Evolutionary conservation across 2,329 filamentous ascomycete species (phyloP).

Genomic region (Ilyonectria robusta): DNA sequence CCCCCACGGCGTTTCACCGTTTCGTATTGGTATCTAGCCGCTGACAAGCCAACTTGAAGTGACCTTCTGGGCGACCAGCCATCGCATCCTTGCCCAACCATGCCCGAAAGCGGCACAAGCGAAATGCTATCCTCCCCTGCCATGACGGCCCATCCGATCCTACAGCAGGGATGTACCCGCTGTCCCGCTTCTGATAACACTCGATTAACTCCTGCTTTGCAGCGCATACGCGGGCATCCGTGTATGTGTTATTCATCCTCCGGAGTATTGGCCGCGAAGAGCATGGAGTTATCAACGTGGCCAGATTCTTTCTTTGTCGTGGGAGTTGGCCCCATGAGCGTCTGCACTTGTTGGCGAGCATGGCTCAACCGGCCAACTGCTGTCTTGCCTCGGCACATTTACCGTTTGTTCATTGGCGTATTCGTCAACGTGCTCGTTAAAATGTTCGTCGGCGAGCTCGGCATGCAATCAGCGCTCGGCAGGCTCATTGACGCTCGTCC

Average conservation of each 20-base stretch:
- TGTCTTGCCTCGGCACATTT: neutral
- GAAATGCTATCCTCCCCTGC: neutral
- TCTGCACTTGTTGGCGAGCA: neutral
- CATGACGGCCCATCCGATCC: neutral
- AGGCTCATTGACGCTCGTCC: too few species aligned
- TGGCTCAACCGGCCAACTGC: neutral
- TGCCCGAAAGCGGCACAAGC: neutral
- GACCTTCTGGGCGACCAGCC: neutral
- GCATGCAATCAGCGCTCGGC: neutral
- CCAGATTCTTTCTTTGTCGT: neutral
- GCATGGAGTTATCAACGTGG: neutral
- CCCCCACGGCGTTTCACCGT: constrained; percentile 4
- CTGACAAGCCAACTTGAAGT: neutral
- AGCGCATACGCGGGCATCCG: too few species aligned
- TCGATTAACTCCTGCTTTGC: neutral
- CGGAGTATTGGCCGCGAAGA: neutral
- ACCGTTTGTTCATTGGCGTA: too few species aligned
- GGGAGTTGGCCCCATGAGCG: neutral
- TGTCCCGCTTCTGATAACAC: neutral
- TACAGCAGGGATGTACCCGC: neutral
- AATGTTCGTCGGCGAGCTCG: neutral
- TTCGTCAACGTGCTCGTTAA: neutral
- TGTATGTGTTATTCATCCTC: too few species aligned
- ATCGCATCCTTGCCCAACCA: neutral
- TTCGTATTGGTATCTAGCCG: constrained; percentile 2